Evolutionary conservation across 2,329 filamentous ascomycete genomes (phyloP).

Genomic region (Claviceps sp.): DNA sequence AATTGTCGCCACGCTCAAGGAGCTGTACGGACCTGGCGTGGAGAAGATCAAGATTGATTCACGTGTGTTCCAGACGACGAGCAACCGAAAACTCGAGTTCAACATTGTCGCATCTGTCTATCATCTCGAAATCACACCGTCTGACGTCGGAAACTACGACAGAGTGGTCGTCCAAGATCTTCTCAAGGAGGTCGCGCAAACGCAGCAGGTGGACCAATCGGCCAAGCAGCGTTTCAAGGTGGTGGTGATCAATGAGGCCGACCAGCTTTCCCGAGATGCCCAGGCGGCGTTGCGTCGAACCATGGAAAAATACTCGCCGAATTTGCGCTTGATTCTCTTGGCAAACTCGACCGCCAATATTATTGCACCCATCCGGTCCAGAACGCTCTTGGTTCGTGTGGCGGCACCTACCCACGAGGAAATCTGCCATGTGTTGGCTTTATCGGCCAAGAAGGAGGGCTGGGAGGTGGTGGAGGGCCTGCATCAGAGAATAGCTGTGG

Average conservation of each 20-base stretch:
- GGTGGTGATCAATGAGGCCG: slow-evolving; percentile 97
- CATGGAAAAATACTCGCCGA: slow-evolving; percentile 99
- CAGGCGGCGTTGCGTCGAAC: slow-evolving; percentile 89
- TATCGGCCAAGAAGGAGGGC: slow-evolving; percentile 62
- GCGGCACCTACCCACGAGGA: slow-evolving; percentile 77
- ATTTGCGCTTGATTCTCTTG: slow-evolving; percentile 77
- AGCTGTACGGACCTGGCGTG: slow-evolving; percentile 90
- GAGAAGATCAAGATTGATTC: slow-evolving; percentile 99
- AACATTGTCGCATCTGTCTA: slow-evolving; percentile 97
- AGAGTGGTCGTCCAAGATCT: slow-evolving; percentile 91
- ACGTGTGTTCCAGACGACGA: slow-evolving; percentile 87
- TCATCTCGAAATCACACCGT: slow-evolving; percentile 95
- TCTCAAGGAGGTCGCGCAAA: slow-evolving; percentile 95
- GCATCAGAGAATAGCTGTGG: slow-evolving; percentile 73
- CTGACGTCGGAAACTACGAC: slow-evolving; percentile 92
- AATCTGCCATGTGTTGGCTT: slow-evolving; percentile 65
- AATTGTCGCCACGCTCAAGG: slow-evolving; percentile 88
- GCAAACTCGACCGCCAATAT: slow-evolving; percentile 97
- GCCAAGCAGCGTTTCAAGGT: slow-evolving; percentile 95
- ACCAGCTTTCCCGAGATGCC: slow-evolving; percentile 84
- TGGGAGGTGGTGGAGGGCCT: slow-evolving; percentile 66
- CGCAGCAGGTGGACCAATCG: slow-evolving; percentile 89
- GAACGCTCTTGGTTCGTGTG: slow-evolving; percentile 83
- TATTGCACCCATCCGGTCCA: slow-evolving; percentile 90
- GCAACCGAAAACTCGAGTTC: slow-evolving; percentile 97